These are phyloP conservation scores for Gelatoporia subvermispora DNA, from an alignment of 768 basidiomycete species.

Conservation along the genomic window DNA sequence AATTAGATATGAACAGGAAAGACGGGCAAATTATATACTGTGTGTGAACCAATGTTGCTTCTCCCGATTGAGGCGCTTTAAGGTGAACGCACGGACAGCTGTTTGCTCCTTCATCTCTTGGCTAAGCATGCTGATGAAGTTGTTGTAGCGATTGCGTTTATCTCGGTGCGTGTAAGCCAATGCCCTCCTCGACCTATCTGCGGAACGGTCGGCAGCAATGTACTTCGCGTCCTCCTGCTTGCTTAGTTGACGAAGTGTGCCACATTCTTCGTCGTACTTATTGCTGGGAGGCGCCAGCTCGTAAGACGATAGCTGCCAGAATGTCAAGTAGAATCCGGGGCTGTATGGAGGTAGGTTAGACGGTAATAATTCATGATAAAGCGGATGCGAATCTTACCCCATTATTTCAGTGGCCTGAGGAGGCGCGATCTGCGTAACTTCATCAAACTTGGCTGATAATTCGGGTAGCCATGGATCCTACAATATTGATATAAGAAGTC, in stretches of 20 bases:
- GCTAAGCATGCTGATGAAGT: conserved; percentile 52
- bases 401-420: conserved; percentile 58
- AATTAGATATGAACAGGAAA: neutral
- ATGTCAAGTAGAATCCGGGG: conserved; percentile 89
- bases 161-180: conserved; percentile 54
- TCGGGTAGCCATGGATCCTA: conserved; percentile 81
- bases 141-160: conserved; percentile 61
- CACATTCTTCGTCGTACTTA: conserved; percentile 77
- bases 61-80: conserved; percentile 73
- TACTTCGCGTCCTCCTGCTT: conserved; percentile 65
- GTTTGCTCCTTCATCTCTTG: conserved; percentile 77
- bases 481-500: neutral
- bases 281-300: conserved; percentile 76
- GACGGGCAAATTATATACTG: conserved; percentile 27
- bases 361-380: neutral
- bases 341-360: conserved; percentile 37
- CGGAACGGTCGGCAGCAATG: conserved; percentile 63
- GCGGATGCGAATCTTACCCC: conserved; percentile 46
- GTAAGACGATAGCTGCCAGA: conserved; percentile 94
- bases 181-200: conserved; percentile 55
- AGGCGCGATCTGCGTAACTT: conserved; percentile 69
- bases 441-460: conserved; percentile 67
- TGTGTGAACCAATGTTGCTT: conserved; percentile 82
- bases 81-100: conserved; percentile 62
- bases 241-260: conserved; percentile 53